Base-by-base conservation (phyloP, 2,329 filamentous ascomycete species). In the Cryphonectria carpinicola region DNA sequence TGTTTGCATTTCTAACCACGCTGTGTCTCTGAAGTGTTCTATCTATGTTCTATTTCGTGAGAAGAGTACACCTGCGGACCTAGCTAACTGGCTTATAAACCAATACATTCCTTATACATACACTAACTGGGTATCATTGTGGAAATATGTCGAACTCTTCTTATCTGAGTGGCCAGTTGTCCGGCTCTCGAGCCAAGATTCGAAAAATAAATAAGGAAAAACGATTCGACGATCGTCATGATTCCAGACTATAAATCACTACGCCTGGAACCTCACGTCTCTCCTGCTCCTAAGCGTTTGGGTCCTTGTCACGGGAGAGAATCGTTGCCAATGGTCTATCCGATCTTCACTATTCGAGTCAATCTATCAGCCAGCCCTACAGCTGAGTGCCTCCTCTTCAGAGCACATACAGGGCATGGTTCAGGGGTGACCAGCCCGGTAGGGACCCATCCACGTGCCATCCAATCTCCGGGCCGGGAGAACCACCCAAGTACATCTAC, bases 381-480 rank as follows among this genome's bases (percentile, higher is more conserved):
- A 61, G 32, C 46, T n/a, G 46, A 49, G 22, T 17, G 43, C 62
- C 39, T 35, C 17, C 43, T 8, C 43, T 49, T 13, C 43, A 49
- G 46, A 49, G 46, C 11, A 11, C 46, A 49, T 49, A 49, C 46
- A n/a, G 63, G 43, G 63, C 63, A 65, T 61, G 58, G 58, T 61
- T 61, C 58, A 61, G 35, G 58, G 58, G 35, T 61, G 32, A 22
- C 32, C 58, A n/a, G 32, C 22, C 39, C n/a, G 32, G 58, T 35
- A 61, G 13, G 58, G 58, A 61, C 63, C 41, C 41, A 43, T 32
- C 32, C 4, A 32, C 32, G 32, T 32, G 32, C 32, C 32, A 32
- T 65, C 41, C 28, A 65, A 65, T 65, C 49, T 65, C 63, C 63
- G 63, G 54, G 6, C 28, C 28, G 25, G 54, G 25, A 58, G 28